These are phyloP conservation scores for Xerocomus amazonicus DNA, from an alignment of 1,284 basidiomycete genomes.

Conservation along the genomic window DNA sequence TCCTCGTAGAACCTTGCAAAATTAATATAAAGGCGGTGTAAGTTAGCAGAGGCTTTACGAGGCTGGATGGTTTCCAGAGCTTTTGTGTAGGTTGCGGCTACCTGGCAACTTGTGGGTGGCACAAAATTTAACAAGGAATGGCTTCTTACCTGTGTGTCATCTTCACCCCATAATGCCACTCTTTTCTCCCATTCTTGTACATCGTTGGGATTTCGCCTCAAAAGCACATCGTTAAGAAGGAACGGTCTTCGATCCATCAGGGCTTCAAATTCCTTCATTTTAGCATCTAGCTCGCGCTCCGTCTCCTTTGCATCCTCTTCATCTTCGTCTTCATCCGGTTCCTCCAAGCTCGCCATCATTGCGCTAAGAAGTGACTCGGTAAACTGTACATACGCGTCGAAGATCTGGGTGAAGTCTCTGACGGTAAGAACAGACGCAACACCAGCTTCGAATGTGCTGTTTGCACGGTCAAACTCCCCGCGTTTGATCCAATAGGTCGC, in stretches of 20 bases:
- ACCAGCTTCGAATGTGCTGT: constrained; percentile 85
- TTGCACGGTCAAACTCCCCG: constrained; percentile 89
- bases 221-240: constrained; percentile 92
- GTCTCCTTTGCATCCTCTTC: constrained; percentile 77
- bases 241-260: constrained; percentile 96
- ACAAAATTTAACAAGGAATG: background rate
- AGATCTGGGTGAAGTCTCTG: constrained; percentile 97
- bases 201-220: constrained; percentile 94
- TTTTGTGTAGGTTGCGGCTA: constrained; percentile 88
- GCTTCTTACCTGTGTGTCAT: constrained; percentile 79
- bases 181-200: constrained; percentile 99
- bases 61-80: constrained; percentile 90
- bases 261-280: constrained; percentile 93
- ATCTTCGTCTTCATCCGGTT: constrained; percentile 67
- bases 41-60: constrained; percentile 87
- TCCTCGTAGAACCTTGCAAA: constrained; percentile 99
- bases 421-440: constrained; percentile 86
- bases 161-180: constrained; percentile 88
- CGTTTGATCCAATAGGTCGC: constrained; percentile 99
- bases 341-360: constrained; percentile 83
- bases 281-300: constrained; percentile 82
- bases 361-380: constrained; percentile 88
- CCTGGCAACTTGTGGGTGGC: constrained; percentile 41
- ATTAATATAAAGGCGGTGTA: constrained; percentile 89
- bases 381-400: constrained; percentile 96